Evolutionary conservation across 164 flowering plant species (phyloP), one percentile per base, ranked within the genome.

Genomic region (Kalanchoe fedtschenkoi): DNA sequence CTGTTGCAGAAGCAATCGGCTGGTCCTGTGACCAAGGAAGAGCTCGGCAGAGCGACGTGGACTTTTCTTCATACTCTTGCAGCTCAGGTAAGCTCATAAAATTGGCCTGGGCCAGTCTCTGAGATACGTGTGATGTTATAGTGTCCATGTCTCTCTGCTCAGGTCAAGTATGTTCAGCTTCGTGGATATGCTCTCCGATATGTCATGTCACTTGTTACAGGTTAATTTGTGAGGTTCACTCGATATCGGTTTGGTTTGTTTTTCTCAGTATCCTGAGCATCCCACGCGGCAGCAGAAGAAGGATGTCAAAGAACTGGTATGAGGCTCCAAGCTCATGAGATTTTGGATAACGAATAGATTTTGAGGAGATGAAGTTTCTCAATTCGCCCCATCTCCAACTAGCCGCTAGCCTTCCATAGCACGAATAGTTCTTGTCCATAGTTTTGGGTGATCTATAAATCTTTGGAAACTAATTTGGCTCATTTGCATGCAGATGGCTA

Each of bases 1-100:
- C 39, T 42, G 58, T 14, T 64, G 66, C 70, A 85, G 88, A 83
- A 58, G 29, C 73, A 76, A 19, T 56, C 74, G 70, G 74, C 87
- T 29, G 69, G 64, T 32, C 95, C 97, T 44, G 79, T 83, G 63
- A 77, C 91, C 13, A 95, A 86, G 73, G 97, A 84, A 74, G 97
- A 88, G 55, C 84, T 95, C 60, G 99, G 99, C 69, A 85, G 96
- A 73, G 83, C 93, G 21, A 87, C 99, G 29, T 95, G 97, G 96
- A 95, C 99, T 47, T 79, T 95, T 65, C 93, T 91, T 65, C 99
- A 95, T 76, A 91, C 91, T 42, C 85, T 95, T 65, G 99, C 76
- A 58, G 97, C 97, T 65, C 96, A 89, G 93, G 93, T 92, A 22
- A 62, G 34, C 24, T 57, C 37, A 59, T 58, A 30, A 8, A 11